Evolutionary conservation across 768 basidiomycete genomes (phyloP), one percentile per base, ranked within the genome.

Genomic region (Mycena latifolia): DNA sequence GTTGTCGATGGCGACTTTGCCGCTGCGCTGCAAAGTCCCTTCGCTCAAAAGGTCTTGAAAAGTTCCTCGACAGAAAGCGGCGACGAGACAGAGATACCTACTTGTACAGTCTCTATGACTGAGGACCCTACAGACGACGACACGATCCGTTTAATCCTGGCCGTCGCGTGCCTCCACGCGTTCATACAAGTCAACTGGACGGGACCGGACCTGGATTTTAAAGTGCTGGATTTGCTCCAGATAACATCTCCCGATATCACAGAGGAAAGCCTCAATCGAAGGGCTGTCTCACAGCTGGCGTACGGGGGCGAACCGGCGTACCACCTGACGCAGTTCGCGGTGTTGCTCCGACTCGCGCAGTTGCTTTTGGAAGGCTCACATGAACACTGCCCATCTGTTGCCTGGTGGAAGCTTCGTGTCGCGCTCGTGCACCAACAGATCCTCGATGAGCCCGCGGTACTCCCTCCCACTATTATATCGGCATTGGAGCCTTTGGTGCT

Each of bases 111-210:
- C 12, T 61, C 65, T 11, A 48, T 67, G 28, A 67, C 59, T 39
- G 71, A 73, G 5, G 78, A 81, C 53, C 76, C 78, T 3, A 71
- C 76, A 17, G 84, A 85, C 46, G 78, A 77, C 41, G 92, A 92
- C 75, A 71, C 91, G 24, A 65, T 84, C 39, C 85, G 84, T 31
- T 80, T 99, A 41, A 77, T 87, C 14, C 68, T 95, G 12, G 94
- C 88, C 0, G 84, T 97, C 12, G 89, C 95, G 8, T 91, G 91
- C 67, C 82, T 98, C 25, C 95, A 98, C 69, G 88, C 93, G 0
- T 99, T 96, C 80, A 83, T 96, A 6, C 98, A 99, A 76, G 85
- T 83, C 29, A 99, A 99, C 78, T 99, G 96, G 95, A 98, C 96
- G 0, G 98, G 98, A 7, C 98, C 98, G 3, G 86, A 92, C 72